Evolutionary conservation across 2,329 filamentous ascomycete genomes (phyloP).

Genomic region (Dactylellina parvicollis): DNA sequence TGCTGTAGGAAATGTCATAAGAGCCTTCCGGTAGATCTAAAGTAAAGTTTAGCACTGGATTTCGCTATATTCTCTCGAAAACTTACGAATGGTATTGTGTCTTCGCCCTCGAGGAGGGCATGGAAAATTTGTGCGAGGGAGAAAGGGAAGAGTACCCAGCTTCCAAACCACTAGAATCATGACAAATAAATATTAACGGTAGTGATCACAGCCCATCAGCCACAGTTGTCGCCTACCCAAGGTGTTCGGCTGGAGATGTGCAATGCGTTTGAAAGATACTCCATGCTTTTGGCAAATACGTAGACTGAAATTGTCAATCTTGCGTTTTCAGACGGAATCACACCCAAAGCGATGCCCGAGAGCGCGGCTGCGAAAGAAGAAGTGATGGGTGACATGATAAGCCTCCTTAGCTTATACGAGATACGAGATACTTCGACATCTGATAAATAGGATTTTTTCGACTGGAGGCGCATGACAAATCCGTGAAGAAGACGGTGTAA

Average conservation of each 20-base stretch:
- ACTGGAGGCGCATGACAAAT: conserved; percentile 10
- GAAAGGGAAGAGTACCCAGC: conserved; percentile 39
- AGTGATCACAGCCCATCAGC: no score
- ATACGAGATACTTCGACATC: not conserved
- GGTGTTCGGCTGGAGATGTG: conserved; percentile 3
- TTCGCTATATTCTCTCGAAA: not conserved
- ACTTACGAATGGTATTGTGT: conserved; percentile 32
- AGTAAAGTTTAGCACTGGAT: not conserved
- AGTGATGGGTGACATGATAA: conserved; percentile 22
- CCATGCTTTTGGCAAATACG: conserved; percentile 36
- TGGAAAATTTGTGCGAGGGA: conserved; percentile 39
- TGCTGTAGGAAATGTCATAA: conserved; percentile 30
- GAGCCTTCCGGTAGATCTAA: conserved; percentile 28
- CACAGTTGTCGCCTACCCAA: no score
- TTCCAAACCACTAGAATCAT: conserved; percentile 37
- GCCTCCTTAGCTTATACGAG: not conserved
- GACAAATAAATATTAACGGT: not conserved
- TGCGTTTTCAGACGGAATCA: conserved; percentile 21
- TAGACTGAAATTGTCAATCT: conserved; percentile 37
- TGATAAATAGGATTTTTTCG: not conserved
- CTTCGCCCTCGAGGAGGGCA: conserved; percentile 3
- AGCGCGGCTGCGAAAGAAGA: conserved; percentile 20
- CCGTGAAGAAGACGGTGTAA: conserved; percentile 27
- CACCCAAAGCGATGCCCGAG: conserved; percentile 20
- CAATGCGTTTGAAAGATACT: conserved; percentile 42